Base-by-base conservation (phyloP, 2,329 filamentous ascomycete genomes). In the Karstenula rhodostoma region DNA sequence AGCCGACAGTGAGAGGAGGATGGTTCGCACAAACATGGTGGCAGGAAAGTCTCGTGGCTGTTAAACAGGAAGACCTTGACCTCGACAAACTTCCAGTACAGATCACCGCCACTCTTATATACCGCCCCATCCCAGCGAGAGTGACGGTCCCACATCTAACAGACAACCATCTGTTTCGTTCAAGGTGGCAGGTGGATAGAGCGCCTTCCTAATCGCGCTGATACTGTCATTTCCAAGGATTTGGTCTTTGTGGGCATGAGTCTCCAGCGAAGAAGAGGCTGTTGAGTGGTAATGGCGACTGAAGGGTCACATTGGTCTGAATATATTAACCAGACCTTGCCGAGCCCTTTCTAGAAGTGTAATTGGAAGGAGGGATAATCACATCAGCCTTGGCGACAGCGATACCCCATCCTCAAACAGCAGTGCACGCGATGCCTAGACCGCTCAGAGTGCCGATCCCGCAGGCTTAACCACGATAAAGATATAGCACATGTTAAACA, bases 331-430 rank as follows among this genome's bases (percentile, higher is more conserved):
- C 66, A 67, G 73, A 73, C 70, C 66, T 72, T 73, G 58, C 60
- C 50, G 48, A 56, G 60, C 68, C 64, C 61, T 62, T 57, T 58
- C 37, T 56, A 53, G 53, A 22, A 59, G 67, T 72, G 46, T 53
- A 72, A 68, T 62, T 67, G 74, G 74, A 71, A 76, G 74, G 73
- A 72, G 73, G 69, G 64, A 63, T 61, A 72, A 66, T 64, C 56
- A 67, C 65, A 59, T 63, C 57, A 50, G 60, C 60, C 73, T 77
- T 74, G 73, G 72, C 65, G 54, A 63, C 61, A 64, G 55, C 59
- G 62, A 61, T 65, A 43, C 51, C 52, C 63, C 57, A 56, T 51
- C 32, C 40, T 42, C 58, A 57, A 25, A 23, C 47, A 40, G 58
- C 46, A 23, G 50, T 44, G 59, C 53, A 52, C 43, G 33, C 33